phyloP scores from a whole-genome alignment of 441 rosid genomes.

The Erodium trifolium region DNA sequence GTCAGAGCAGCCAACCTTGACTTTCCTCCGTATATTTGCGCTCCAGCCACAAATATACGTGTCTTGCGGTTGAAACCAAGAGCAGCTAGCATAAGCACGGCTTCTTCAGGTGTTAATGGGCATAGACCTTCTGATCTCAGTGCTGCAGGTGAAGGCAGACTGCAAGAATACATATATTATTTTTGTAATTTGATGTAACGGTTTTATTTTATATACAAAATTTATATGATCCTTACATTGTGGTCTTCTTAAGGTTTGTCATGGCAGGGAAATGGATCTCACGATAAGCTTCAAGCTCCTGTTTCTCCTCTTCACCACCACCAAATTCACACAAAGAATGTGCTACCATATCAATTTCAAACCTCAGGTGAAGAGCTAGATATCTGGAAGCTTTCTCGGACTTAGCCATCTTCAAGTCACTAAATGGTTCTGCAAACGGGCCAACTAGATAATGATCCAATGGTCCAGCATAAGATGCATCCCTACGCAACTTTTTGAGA shows the following conservation, averaged over 20 bases:
- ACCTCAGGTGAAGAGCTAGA: slow-evolving; percentile 79
- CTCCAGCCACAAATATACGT: slow-evolving; percentile 74
- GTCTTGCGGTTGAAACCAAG: slow-evolving; percentile 86
- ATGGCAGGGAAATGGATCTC: slow-evolving; percentile 83
- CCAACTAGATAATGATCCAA: slow-evolving; percentile 73
- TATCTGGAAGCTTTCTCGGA: slow-evolving; percentile 53
- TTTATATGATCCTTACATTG: slow-evolving; percentile 31
- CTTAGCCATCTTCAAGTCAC: slow-evolving; percentile 31
- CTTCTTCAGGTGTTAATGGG: slow-evolving; percentile 93
- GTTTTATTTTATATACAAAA: background rate
- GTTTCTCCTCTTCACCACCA: slow-evolving; percentile 71
- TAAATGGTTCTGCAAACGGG: slow-evolving; percentile 41
- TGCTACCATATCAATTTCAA: slow-evolving; percentile 98
- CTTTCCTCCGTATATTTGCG: slow-evolving; percentile 74
- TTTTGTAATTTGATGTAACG: background rate
- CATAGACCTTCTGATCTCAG: slow-evolving; percentile 83
- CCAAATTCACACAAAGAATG: slow-evolving; percentile 94
- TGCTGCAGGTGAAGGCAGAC: slow-evolving; percentile 66
- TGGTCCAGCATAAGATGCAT: slow-evolving; percentile 42
- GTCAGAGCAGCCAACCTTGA: slow-evolving; percentile 63
- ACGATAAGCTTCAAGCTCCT: slow-evolving; percentile 71
- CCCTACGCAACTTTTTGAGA: slow-evolving; percentile 56
- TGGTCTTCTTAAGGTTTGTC: slow-evolving; percentile 45
- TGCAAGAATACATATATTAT: slow-evolving; percentile 21
- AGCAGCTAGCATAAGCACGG: slow-evolving; percentile 86